These are phyloP conservation scores for Lepidium aucheri DNA, from an alignment of 345 rosid genomes.

Conservation along the genomic window DNA sequence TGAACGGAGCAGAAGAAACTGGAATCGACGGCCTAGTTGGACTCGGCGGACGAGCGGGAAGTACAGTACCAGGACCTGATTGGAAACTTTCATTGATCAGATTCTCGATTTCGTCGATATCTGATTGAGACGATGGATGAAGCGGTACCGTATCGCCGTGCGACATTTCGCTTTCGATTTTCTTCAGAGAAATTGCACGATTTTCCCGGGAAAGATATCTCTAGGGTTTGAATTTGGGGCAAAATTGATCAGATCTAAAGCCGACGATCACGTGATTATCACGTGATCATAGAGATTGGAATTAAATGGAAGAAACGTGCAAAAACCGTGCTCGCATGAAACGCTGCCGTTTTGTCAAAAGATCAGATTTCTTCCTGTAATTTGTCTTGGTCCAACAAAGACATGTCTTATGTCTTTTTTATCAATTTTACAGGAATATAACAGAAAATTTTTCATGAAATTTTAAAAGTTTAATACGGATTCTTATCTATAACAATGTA, in stretches of 20 bases:
- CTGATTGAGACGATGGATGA: conserved; percentile 77
- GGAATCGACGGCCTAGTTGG: conserved; percentile 72
- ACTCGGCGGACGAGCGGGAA: conserved; percentile 70
- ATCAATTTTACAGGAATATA: too few species aligned
- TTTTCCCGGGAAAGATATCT: conserved; percentile 10
- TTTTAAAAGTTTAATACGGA: too few species aligned
- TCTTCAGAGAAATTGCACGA: too few species aligned
- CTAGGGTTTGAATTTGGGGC: background rate
- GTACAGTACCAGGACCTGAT: conserved; percentile 56
- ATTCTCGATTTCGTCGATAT: conserved; percentile 95
- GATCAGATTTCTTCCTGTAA: too few species aligned
- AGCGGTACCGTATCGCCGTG: conserved; percentile 74
- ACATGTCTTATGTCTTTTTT: too few species aligned
- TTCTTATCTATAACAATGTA: too few species aligned
- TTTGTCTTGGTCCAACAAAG: too few species aligned
- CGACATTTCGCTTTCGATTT: conserved; percentile 36
- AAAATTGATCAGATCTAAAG: conserved; percentile 1
- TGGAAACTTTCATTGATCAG: conserved; percentile 66
- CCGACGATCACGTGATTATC: background rate
- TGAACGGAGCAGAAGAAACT: conserved; percentile 57
- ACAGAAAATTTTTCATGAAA: too few species aligned
- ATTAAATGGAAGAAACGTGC: background rate
- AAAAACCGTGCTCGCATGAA: background rate
- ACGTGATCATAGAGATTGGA: background rate
- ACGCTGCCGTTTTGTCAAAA: background rate